Percentiles rank a stretch among this genome's conserved stretches.
These are phyloP conservation scores for Xylariaceae sp. DNA, from an alignment of 2,329 filamentous ascomycete species.

Conservation along the genomic window DNA sequence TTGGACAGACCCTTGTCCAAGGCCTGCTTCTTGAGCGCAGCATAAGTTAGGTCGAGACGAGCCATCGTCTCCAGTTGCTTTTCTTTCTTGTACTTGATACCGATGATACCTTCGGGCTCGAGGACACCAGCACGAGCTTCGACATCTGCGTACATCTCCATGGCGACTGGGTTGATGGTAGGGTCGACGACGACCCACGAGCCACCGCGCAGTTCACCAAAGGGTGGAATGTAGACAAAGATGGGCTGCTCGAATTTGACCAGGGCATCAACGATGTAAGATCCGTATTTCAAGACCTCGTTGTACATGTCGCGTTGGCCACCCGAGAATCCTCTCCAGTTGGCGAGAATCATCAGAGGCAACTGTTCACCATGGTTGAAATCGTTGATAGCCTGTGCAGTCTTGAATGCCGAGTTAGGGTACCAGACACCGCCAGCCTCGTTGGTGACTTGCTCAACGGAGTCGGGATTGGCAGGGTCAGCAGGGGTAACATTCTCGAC, in stretches of 20 bases:
- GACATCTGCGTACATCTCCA: conserved; percentile 99
- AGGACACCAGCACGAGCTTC: conserved; percentile 95
- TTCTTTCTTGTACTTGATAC: conserved; percentile 97
- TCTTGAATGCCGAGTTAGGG: conserved; percentile 99
- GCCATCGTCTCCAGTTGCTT: conserved; percentile 98
- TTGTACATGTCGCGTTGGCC: conserved; percentile 99
- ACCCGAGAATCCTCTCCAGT: conserved; percentile 99
- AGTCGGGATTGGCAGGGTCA: conserved; percentile 96
- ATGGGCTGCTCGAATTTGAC: conserved; percentile 98
- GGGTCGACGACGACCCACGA: conserved; percentile 99
- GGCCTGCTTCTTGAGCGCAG: conserved; percentile 75
- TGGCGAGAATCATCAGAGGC: conserved; percentile 97
- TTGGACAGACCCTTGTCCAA: conserved; percentile 62
- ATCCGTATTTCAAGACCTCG: conserved; percentile 98
- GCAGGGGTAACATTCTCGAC: conserved; percentile 96
- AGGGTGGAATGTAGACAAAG: conserved; percentile 97
- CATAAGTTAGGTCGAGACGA: conserved; percentile 81
- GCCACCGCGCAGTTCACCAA: conserved; percentile 94
- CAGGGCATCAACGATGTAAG: conserved; percentile 96
- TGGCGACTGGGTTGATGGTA: conserved; percentile 91
- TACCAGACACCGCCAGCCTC: conserved; percentile 99
- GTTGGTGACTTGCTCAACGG: conserved; percentile 88
- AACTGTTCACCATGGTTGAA: conserved; percentile 99
- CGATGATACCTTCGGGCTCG: conserved; percentile 95
- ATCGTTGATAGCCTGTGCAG: conserved; percentile 95